Percentiles rank a stretch among this genome's conserved stretches.
Conservation (phyloP, 2,329 filamentous ascomycete species). For the Ceratocystiopsis sp. region DNA sequence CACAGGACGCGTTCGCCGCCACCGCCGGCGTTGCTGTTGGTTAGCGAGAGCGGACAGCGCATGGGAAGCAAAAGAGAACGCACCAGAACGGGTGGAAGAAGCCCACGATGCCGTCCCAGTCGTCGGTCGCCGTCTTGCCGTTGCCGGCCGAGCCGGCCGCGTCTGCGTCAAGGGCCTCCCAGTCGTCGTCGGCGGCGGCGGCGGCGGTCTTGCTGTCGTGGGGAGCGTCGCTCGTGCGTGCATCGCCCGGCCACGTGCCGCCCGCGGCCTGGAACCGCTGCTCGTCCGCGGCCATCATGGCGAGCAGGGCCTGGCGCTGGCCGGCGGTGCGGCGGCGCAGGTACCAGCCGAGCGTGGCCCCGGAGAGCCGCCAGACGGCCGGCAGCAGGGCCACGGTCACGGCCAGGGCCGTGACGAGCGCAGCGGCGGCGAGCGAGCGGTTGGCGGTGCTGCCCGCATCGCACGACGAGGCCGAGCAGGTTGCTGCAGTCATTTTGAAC, state of each 20-base stretch:
- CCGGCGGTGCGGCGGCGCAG: constrained; percentile 46
- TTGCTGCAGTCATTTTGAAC: too few species aligned
- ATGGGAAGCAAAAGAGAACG: constrained; percentile 11
- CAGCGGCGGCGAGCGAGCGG: background rate
- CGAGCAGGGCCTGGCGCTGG: constrained; percentile 39
- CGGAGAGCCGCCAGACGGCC: constrained; percentile 21
- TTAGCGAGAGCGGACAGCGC: constrained; percentile 3
- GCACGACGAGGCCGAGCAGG: background rate
- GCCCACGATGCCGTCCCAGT: constrained; percentile 74
- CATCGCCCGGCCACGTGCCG: constrained; percentile 14
- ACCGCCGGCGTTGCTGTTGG: constrained; percentile 74
- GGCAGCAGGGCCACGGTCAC: constrained; percentile 18
- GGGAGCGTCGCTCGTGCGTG: background rate
- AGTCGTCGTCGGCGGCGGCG: constrained; percentile 38
- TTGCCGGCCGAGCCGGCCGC: constrained; percentile 18
- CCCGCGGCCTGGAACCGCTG: constrained; percentile 16
- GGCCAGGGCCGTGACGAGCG: constrained; percentile 7
- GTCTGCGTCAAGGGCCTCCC: constrained; percentile 49
- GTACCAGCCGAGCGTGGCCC: constrained; percentile 37
- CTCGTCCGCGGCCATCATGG: constrained; percentile 30
- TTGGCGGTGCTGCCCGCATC: background rate
- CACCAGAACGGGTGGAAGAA: constrained; percentile 98
- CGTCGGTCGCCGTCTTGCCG: constrained; percentile 27
- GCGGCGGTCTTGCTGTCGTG: background rate
- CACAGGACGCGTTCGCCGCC: constrained; percentile 92